Evolutionary conservation across 2,329 filamentous ascomycete genomes (phyloP).

Genomic region (Ophiocordyceps robertsii): DNA sequence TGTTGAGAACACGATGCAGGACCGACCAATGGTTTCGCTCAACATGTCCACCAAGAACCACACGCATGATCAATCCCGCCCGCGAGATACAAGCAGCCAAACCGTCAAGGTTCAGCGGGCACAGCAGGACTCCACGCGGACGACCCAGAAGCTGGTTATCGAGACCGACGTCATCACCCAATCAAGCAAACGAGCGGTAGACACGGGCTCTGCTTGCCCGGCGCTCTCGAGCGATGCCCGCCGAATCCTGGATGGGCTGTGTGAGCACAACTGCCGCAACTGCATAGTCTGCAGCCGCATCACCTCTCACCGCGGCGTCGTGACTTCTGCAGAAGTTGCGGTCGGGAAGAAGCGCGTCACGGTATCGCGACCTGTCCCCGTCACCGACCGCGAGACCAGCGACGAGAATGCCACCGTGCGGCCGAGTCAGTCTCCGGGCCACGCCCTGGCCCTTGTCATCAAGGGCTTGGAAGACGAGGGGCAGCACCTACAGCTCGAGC

Average conservation of each 20-base stretch:
- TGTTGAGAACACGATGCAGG: constrained; percentile 19
- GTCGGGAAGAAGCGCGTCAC: constrained; percentile 44
- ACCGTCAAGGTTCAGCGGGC: constrained; percentile 12
- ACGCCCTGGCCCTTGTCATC: constrained; percentile 70
- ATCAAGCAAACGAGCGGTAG: constrained; percentile 9
- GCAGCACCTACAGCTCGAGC: constrained; percentile 57
- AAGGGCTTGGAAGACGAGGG: constrained; percentile 73
- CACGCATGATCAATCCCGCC: not conserved
- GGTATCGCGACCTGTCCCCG: constrained; percentile 50
- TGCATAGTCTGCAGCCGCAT: constrained; percentile 45
- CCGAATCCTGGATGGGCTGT: constrained; percentile 38
- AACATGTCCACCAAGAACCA: constrained; percentile 13
- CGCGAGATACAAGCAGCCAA: constrained; percentile 8
- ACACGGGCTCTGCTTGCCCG: constrained; percentile 22
- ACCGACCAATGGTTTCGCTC: constrained; percentile 17
- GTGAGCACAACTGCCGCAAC: constrained; percentile 40
- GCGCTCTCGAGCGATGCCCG: constrained; percentile 37
- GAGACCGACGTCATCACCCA: constrained; percentile 10
- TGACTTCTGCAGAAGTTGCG: constrained; percentile 23
- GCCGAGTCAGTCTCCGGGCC: constrained; percentile 53
- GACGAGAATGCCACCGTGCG: constrained; percentile 44
- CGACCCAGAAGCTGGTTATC: constrained; percentile 8
- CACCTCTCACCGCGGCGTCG: constrained; percentile 25
- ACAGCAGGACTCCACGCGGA: not conserved
- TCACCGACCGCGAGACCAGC: constrained; percentile 44